Percentiles rank a stretch among this genome's conserved stretches.
Evolutionary conservation across 2,329 filamentous ascomycete species (phyloP).

Genomic region (Cladophialophora carrionii): DNA sequence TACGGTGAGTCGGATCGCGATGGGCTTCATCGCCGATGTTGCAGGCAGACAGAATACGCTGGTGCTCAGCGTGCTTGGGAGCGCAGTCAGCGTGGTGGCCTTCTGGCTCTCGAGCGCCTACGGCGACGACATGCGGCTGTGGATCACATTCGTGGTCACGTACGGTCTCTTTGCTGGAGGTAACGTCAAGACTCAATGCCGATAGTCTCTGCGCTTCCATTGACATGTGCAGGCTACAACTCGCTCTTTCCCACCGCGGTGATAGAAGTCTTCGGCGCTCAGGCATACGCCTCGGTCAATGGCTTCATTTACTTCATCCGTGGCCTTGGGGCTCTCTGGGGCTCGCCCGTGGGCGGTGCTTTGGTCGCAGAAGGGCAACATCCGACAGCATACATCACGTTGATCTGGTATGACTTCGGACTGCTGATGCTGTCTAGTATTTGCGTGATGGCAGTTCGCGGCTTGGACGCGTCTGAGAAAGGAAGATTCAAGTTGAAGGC

Average conservation of each 20-base stretch:
- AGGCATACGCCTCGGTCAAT: slow-evolving; percentile 46
- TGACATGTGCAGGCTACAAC: slow-evolving; percentile 43
- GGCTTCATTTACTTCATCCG: slow-evolving; percentile 47
- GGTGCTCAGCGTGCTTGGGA: slow-evolving; percentile 42
- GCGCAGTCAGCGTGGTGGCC: slow-evolving; percentile 39
- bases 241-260: slow-evolving; percentile 47
- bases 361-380: slow-evolving; percentile 36
- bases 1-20: slow-evolving; percentile 45
- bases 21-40: slow-evolving; percentile 47
- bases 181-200: slow-evolving; percentile 10
- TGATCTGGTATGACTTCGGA: slow-evolving; percentile 40
- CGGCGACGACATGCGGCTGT: slow-evolving; percentile 36
- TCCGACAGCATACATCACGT: slow-evolving; percentile 36
- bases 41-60: slow-evolving; percentile 48
- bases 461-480: slow-evolving; percentile 38
- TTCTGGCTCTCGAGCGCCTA: slow-evolving; percentile 40
- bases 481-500: slow-evolving; percentile 36
- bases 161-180: slow-evolving; percentile 46
- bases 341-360: slow-evolving; percentile 45
- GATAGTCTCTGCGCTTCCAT: background rate
- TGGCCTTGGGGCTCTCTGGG: slow-evolving; percentile 45
- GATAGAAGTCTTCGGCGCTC: slow-evolving; percentile 46
- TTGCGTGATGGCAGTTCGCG: slow-evolving; percentile 37
- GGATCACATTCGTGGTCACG: slow-evolving; percentile 41
- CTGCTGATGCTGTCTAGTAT: slow-evolving; percentile 37